Evolutionary conservation across 129 eudicot species (phyloP), one percentile per base, ranked within the genome.

Genomic region (Silybum marianum): DNA sequence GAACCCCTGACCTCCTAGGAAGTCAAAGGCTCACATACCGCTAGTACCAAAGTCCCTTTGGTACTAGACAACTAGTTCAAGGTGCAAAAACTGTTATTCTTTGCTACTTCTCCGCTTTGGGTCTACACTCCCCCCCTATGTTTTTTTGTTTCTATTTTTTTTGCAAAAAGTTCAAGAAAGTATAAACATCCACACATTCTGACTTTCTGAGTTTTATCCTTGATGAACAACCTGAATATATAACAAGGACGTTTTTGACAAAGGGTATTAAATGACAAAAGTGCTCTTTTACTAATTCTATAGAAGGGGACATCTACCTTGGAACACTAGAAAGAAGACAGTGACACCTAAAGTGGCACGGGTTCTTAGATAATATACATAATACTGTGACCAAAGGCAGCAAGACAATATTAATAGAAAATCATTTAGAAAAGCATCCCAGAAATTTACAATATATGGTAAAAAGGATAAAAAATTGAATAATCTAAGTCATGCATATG

Each of bases 361-460:
- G 8, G 8, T 11, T 9, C 38, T 23, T 70, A 32, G 48, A 73
- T 42, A 73, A 42, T 73, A 44, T 44, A 44, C 77, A 13, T 73
- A 73, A 40, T 73, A 22, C 34, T 11, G 24, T 42, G 24, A 73
- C 63, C 65, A 73, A 22, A 73, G 48, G 65, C 77, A 12, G 77
- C 34, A 21, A 32, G 36, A 42, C 23, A 4, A 42, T 2, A n/a
- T 13, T 42, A n/a, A 42, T 7, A 13, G 25, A 44, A 38, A 73
- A 40, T 22, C 63, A 40, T 21, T 22, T 72, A 22, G 58, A 36
- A 21, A 72, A 3, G 60, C 60, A 39, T 40, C 46, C 2, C 19
- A 40, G 32, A 39, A 39, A 72, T 21, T 39, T 48, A 48, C 60
- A 14, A 48, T 48, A 13, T 48, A 14, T 51, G 21, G 63, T 51